Base-by-base conservation (phyloP, 202 grass and related monocot species). In the Panicum hallii region DNA sequence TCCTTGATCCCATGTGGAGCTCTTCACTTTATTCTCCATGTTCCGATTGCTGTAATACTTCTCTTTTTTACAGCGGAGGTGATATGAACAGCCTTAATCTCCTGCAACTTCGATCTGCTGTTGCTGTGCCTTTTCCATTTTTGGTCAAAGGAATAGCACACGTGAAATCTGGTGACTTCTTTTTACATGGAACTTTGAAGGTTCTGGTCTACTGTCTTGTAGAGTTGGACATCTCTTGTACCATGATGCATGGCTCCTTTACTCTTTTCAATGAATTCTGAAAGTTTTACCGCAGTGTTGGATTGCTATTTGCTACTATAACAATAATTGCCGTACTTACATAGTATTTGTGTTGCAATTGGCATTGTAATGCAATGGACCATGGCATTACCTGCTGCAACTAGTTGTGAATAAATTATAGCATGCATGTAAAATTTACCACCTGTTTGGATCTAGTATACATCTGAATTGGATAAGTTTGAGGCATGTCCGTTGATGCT, bases 1-100 rank as follows among this genome's bases (percentile, higher is more conserved):
- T 90, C 85, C 85, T 87, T 87, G 76, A 90, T 90, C 89, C 75
- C 89, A 91, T 91, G 89, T 85, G 89, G 72, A 88, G 65, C 77
- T 82, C 55, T 60, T 85, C 71, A 65, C 85, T 88, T 85, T 91
- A 91, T 88, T 82, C 78, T 72, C 81, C 71, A 77, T 72, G 40
- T 44, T 85, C 16, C 53, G 77, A 77, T 84, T 87, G 83, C 46
- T 80, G 54, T 81, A 83, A 63, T 62, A 71, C 13, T 47, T 49
- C 12, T 26, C 6, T 66, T 10, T 61, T 82, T 86, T 79, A 68
- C 79, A 75, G 61, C 40, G 67, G 22, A 46, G 63, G 68, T 44
- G 44, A 74, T 52, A 53, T 87, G 67, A 8, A 16, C 14, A 70
- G 23, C 45, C 75, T 68, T 79, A 58, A 74, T 60, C 57, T 74